phyloP scores from a whole-genome alignment of 164 flowering plant genomes.

The Chimonanthus praecox region DNA sequence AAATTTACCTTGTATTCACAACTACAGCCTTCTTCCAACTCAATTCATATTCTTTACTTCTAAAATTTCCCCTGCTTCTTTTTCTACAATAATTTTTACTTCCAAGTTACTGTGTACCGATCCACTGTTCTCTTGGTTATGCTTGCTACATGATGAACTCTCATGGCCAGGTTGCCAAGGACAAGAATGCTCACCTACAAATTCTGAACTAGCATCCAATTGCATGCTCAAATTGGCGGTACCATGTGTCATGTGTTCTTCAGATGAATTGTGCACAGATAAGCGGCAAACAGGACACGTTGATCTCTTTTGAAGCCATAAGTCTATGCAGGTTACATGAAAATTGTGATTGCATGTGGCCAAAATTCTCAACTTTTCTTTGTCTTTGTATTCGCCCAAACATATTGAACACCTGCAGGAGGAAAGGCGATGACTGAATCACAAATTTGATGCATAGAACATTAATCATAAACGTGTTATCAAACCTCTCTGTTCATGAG shows the following conservation, averaged over 20 bases:
- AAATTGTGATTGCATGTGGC: conserved; percentile 72
- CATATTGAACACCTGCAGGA: conserved; percentile 63
- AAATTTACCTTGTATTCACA: no score
- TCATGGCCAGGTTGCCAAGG: conserved; percentile 29
- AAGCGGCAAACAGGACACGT: conserved; percentile 82
- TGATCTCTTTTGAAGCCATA: conserved; percentile 66
- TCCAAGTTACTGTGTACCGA: conserved; percentile 17
- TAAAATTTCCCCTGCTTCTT: background rate
- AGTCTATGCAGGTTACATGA: conserved; percentile 67
- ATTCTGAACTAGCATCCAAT: conserved; percentile 22
- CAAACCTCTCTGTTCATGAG: background rate
- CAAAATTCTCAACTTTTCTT: conserved; percentile 60
- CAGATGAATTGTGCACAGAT: conserved; percentile 37
- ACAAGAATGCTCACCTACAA: conserved; percentile 27
- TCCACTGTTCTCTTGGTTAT: conserved; percentile 18
- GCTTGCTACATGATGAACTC: conserved; percentile 17
- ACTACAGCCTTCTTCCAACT: background rate
- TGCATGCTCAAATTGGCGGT: conserved; percentile 11
- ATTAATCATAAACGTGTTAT: background rate
- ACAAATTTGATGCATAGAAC: background rate
- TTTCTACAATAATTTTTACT: background rate
- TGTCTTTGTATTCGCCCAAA: conserved; percentile 71
- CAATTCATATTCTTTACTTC: background rate
- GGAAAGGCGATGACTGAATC: background rate
- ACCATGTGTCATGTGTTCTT: conserved; percentile 15